phyloP scores from a whole-genome alignment of 768 basidiomycete genomes.

The Amanita phalloides region DNA sequence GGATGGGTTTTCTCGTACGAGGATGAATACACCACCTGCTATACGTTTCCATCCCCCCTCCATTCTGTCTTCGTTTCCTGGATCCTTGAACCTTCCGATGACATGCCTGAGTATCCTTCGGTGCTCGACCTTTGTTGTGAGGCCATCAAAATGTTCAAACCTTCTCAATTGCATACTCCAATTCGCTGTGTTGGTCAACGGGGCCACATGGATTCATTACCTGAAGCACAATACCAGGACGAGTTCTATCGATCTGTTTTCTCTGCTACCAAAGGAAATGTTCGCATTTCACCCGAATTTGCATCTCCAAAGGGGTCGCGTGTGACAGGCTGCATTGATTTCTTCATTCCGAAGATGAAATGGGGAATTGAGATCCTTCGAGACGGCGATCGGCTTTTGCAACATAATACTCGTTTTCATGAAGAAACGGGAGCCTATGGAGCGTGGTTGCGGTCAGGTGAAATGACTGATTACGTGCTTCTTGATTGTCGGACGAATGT shows the following conservation, averaged over 20 bases:
- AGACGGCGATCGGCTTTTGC: not conserved
- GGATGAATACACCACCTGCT: not conserved
- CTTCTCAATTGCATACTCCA: not conserved
- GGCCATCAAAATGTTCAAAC: not conserved
- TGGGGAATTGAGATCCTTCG: constrained; percentile 4
- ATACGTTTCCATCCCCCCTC: not conserved
- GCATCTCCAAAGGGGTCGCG: not conserved
- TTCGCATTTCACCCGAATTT: constrained; percentile 5
- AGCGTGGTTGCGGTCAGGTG: no score
- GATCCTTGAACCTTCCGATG: not conserved
- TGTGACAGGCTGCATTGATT: constrained; percentile 2
- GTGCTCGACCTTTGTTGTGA: not conserved
- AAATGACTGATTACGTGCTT: no score
- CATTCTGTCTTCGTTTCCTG: not conserved
- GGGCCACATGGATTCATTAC: not conserved
- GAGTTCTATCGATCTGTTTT: constrained; percentile 3
- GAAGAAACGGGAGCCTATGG: not conserved
- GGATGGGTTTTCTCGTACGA: not conserved
- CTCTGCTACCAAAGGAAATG: not conserved
- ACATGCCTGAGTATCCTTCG: not conserved
- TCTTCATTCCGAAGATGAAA: constrained; percentile 5
- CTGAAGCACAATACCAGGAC: constrained; percentile 6
- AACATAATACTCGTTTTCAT: not conserved
- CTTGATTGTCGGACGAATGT: no score
- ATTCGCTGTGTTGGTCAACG: not conserved